These are phyloP conservation scores for Pichia ethanolica DNA, from an alignment of 805 yeast species.

Conservation along the genomic window DNA sequence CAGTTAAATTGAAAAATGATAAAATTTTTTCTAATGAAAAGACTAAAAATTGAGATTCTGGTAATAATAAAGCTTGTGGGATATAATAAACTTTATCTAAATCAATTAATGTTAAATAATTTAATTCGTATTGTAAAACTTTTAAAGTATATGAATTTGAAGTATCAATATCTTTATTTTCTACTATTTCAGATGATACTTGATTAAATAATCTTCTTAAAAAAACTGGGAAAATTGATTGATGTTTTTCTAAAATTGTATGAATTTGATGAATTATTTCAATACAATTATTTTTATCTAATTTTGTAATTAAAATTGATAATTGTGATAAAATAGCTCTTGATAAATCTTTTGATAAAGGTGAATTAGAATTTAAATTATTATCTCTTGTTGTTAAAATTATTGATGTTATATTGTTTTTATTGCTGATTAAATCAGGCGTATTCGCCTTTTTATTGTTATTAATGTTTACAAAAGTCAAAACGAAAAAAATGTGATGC, in stretches of 20 bases:
- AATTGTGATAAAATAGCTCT: slow-evolving; percentile 44
- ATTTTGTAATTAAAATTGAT: slow-evolving; percentile 40
- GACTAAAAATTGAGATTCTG: slow-evolving; percentile 23
- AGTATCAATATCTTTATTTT: slow-evolving; percentile 14
- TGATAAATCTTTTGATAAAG: slow-evolving; percentile 13
- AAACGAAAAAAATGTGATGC: neutral
- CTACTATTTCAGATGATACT: slow-evolving; percentile 20
- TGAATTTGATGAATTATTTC: slow-evolving; percentile 38
- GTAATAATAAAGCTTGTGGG: slow-evolving; percentile 11
- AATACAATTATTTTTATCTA: slow-evolving; percentile 34
- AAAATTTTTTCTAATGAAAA: slow-evolving; percentile 29
- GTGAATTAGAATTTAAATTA: neutral
- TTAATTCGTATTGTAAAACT: slow-evolving; percentile 20
- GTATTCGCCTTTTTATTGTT: slow-evolving; percentile 16
- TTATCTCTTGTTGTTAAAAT: neutral
- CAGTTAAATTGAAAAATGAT: slow-evolving; percentile 16
- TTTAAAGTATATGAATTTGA: slow-evolving; percentile 14
- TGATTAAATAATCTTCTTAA: slow-evolving; percentile 27
- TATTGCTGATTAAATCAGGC: slow-evolving; percentile 13
- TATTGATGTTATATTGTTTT: neutral
- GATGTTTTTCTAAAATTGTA: slow-evolving; percentile 34
- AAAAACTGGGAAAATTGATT: slow-evolving; percentile 28
- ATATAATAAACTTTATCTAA: slow-evolving; percentile 12
- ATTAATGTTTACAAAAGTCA: slow-evolving; percentile 11
- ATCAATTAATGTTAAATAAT: slow-evolving; percentile 16